Evolutionary conservation across 257 asterid genomes (phyloP).

Genomic region (Cinchona pubescens): DNA sequence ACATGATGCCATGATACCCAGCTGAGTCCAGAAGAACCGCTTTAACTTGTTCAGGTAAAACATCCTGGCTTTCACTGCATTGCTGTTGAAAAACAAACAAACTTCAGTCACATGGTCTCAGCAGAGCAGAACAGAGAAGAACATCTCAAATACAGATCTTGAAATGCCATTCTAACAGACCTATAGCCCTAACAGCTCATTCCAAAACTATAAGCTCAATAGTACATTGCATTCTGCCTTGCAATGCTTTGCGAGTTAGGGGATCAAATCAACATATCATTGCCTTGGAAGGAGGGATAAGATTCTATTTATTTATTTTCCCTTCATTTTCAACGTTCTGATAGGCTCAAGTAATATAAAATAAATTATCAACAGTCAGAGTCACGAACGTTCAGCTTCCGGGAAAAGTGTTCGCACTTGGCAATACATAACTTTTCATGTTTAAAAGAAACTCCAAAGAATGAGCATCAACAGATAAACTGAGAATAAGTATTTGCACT

Average conservation of each 20-base stretch:
- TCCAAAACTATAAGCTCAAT: neutral
- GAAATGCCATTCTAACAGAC: neutral
- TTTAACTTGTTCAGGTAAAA: conserved; percentile 70
- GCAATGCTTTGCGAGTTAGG: neutral
- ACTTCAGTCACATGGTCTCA: neutral
- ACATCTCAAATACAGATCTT: neutral
- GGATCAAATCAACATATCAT: neutral
- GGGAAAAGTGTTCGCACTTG: no score
- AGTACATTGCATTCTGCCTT: neutral
- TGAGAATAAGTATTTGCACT: neutral
- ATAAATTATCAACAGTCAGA: no score
- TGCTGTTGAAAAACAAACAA: conserved; percentile 40
- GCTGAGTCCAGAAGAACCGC: conserved; percentile 67
- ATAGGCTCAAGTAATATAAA: neutral
- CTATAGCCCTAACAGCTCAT: neutral
- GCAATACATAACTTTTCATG: no score
- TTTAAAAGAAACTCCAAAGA: neutral
- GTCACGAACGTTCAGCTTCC: no score
- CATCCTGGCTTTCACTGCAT: conserved; percentile 67
- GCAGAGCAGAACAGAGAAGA: neutral
- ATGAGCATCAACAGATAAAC: neutral
- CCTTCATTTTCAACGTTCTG: neutral
- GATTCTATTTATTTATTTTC: neutral
- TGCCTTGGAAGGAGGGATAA: neutral
- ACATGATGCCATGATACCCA: conserved; percentile 24